Conservation (phyloP, 2,329 filamentous ascomycete species). For the Dothistroma septosporum region DNA sequence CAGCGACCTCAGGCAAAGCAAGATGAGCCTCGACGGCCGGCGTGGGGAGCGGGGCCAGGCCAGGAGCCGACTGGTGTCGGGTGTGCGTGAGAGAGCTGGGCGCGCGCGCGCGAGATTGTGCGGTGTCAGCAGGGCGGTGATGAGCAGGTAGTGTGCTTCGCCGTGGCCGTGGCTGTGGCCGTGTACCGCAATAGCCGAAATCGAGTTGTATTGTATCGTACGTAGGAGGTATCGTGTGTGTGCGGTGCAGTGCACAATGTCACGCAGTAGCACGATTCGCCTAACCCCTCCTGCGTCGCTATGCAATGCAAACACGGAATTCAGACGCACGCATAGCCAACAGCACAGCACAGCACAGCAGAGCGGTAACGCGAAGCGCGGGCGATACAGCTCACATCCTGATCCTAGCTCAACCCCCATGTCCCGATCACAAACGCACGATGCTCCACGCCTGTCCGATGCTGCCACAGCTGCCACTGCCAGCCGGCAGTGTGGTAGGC, state of each 20-base stretch:
- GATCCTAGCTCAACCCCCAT: neutral
- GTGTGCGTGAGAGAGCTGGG: too few species aligned
- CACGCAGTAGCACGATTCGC: neutral
- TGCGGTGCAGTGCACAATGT: neutral
- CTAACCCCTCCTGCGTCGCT: neutral
- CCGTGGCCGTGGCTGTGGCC: neutral
- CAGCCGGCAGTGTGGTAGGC: conserved; percentile 4
- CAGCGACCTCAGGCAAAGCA: neutral
- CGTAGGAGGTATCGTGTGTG: too few species aligned
- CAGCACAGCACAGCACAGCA: too few species aligned
- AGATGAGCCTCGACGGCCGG: neutral
- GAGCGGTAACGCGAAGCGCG: neutral
- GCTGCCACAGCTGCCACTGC: too few species aligned
- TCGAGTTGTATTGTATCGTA: neutral
- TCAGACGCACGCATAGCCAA: conserved; percentile 1
- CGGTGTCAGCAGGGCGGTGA: too few species aligned
- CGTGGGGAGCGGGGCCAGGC: neutral
- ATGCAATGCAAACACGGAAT: conserved; percentile 8
- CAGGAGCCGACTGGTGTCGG: too few species aligned
- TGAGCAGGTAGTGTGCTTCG: neutral
- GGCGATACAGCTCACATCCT: conserved; percentile 3
- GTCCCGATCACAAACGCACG: conserved; percentile 9
- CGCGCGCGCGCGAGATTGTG: neutral
- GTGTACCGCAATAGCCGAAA: neutral
- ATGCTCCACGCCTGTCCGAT: too few species aligned